These are phyloP conservation scores for Trypanosoma boissoni DNA, from an alignment of 208 protist genomes.

Conservation along the genomic window DNA sequence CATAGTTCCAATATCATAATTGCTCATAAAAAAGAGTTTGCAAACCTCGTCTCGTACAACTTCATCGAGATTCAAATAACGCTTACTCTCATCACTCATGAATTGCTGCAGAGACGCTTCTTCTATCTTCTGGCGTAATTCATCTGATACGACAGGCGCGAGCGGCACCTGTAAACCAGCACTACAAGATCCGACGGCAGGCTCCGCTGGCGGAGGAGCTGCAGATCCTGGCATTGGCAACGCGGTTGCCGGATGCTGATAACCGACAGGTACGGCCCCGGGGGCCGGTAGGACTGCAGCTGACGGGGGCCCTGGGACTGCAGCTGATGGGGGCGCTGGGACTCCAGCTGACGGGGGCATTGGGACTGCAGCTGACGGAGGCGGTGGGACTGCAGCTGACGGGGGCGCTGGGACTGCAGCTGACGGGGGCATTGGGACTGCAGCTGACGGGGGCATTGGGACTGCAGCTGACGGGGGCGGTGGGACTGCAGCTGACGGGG, in stretches of 20 bases:
- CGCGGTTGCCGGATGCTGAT: constrained; percentile 13
- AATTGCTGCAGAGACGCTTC: constrained; percentile 33
- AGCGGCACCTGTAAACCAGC: not conserved
- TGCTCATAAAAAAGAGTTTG: constrained; percentile 65
- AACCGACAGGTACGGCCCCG: constrained; percentile 11
- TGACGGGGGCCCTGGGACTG: constrained; percentile 12
- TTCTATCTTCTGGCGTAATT: constrained; percentile 44
- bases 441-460: not conserved
- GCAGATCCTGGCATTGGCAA: constrained; percentile 5
- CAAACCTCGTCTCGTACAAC: constrained; percentile 66
- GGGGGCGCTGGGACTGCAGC: constrained; percentile 14
- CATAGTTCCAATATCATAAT: constrained; percentile 69
- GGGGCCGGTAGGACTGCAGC: constrained; percentile 20
- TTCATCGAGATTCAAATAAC: constrained; percentile 73
- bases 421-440: constrained; percentile 11
- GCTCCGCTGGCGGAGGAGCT: not conserved
- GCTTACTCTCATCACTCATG: constrained; percentile 45
- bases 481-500: constrained; percentile 18
- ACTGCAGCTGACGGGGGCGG: constrained; percentile 17
- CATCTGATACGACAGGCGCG: constrained; percentile 31
- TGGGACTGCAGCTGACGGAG: constrained; percentile 21
- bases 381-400: constrained; percentile 7
- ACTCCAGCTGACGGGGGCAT: constrained; percentile 21
- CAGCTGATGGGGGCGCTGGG: not conserved
- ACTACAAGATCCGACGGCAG: not conserved